Conservation (phyloP, 1,284 basidiomycete species). For the Papiliotrema fonsecae region DNA sequence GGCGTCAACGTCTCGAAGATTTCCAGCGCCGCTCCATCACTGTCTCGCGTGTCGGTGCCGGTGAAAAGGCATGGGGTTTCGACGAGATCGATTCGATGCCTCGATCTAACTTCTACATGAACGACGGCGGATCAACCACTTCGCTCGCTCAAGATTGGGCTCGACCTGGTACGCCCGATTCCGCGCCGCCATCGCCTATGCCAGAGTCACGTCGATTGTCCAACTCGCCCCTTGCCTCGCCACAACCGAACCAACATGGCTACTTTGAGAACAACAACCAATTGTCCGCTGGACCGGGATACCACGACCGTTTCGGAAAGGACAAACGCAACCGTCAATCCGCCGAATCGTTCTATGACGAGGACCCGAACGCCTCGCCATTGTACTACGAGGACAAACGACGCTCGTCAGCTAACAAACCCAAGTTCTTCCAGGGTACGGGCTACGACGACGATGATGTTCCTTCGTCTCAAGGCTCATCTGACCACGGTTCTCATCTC, state of each 20-base stretch:
- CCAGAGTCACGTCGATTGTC: slow-evolving; percentile 18
- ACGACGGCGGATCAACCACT: slow-evolving; percentile 29
- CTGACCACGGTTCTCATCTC: slow-evolving; percentile 41
- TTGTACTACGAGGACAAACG: slow-evolving; percentile 38
- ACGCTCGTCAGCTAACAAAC: slow-evolving; percentile 12
- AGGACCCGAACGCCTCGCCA: slow-evolving; percentile 41
- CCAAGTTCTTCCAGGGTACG: slow-evolving; percentile 52
- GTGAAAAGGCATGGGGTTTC: slow-evolving; percentile 63
- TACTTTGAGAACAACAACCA: slow-evolving; percentile 31
- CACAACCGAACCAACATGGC: slow-evolving; percentile 9
- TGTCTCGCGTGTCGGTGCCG: slow-evolving; percentile 64
- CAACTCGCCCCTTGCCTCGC: slow-evolving; percentile 16
- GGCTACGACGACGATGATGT: slow-evolving; percentile 57
- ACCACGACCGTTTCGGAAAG: slow-evolving; percentile 42
- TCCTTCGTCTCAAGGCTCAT: slow-evolving; percentile 45
- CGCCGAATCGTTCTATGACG: slow-evolving; percentile 47
- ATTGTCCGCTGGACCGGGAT: slow-evolving; percentile 27
- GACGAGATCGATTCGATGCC: slow-evolving; percentile 30
- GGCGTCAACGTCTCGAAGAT: slow-evolving; percentile 90
- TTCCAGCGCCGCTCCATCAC: slow-evolving; percentile 81
- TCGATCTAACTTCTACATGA: slow-evolving; percentile 24
- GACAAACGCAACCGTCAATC: slow-evolving; percentile 37
- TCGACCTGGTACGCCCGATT: slow-evolving; percentile 38
- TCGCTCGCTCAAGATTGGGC: slow-evolving; percentile 46
- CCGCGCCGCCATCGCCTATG: slow-evolving; percentile 35